phyloP scores from a whole-genome alignment of 164 flowering plant genomes.

The Chimonanthus praecox region DNA sequence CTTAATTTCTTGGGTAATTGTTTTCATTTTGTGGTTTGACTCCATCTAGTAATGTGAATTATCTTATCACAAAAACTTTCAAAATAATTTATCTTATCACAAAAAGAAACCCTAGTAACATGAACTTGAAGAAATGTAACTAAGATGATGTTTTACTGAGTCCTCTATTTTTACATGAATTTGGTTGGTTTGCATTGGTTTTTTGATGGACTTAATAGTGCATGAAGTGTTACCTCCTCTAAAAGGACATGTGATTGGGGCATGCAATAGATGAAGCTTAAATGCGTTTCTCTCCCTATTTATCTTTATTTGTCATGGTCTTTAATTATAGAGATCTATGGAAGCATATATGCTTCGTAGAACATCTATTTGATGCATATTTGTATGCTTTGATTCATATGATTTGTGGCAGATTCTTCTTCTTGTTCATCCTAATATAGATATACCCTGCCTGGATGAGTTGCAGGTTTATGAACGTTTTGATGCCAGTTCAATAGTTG shows the following conservation, averaged over 20 bases:
- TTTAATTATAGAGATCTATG: background rate
- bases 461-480: slow-evolving; percentile 76
- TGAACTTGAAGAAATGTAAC: background rate
- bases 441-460: background rate
- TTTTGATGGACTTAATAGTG: background rate
- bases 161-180: background rate
- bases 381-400: background rate
- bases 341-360: background rate
- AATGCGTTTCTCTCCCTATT: too few species aligned
- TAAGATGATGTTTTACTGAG: background rate
- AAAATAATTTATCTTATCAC: too few species aligned
- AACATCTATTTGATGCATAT: background rate
- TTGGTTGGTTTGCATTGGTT: background rate
- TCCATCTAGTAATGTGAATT: background rate
- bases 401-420: background rate
- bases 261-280: background rate
- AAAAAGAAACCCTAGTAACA: background rate
- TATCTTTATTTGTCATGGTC: too few species aligned
- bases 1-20: background rate
- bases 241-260: background rate
- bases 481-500: slow-evolving; percentile 45
- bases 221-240: background rate
- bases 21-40: background rate
- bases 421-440: background rate
- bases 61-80: too few species aligned